phyloP scores from a whole-genome alignment of 352 stramenopile species.

The Phytopythium chamaehyphon region DNA sequence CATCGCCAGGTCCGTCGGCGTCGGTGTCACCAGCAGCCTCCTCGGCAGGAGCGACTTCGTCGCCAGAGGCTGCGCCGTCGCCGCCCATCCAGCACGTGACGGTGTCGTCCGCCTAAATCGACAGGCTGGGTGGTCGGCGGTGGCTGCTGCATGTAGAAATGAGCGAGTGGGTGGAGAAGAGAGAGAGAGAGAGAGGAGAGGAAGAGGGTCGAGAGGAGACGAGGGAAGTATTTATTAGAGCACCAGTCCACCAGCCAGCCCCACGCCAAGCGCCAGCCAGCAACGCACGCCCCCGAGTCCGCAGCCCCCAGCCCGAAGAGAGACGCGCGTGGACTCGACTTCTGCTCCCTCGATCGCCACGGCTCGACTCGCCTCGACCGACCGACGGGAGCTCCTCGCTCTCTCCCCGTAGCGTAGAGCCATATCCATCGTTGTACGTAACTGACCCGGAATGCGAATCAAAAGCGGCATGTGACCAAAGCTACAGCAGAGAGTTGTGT shows the following conservation, averaged over 20 bases:
- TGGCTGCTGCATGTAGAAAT: slow-evolving; percentile 8
- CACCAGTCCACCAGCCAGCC: neutral
- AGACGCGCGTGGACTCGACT: slow-evolving; percentile 5
- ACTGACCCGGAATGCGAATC: too few species aligned
- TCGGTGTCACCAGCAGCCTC: slow-evolving; percentile 39
- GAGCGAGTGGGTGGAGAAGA: slow-evolving; percentile 1
- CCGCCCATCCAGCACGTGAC: slow-evolving; percentile 63
- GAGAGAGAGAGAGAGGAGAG: slow-evolving; percentile 2
- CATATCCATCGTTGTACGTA: too few species aligned
- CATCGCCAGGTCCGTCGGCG: slow-evolving; percentile 24
- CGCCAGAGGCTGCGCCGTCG: slow-evolving; percentile 12
- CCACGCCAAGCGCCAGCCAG: neutral
- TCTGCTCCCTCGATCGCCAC: slow-evolving; percentile 5
- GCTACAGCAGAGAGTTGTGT: too few species aligned
- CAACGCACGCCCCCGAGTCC: too few species aligned
- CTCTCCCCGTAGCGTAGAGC: too few species aligned
- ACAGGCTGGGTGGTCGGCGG: neutral
- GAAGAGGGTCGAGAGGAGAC: neutral
- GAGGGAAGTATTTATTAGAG: slow-evolving; percentile 43
- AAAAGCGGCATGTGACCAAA: too few species aligned
- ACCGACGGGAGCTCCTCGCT: too few species aligned
- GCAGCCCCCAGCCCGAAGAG: too few species aligned
- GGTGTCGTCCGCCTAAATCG: slow-evolving; percentile 57
- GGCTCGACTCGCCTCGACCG: too few species aligned
- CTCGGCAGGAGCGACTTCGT: slow-evolving; percentile 20